Evolutionary conservation across 331 rosid species (phyloP).

Genomic region (Quercus tomentella): DNA sequence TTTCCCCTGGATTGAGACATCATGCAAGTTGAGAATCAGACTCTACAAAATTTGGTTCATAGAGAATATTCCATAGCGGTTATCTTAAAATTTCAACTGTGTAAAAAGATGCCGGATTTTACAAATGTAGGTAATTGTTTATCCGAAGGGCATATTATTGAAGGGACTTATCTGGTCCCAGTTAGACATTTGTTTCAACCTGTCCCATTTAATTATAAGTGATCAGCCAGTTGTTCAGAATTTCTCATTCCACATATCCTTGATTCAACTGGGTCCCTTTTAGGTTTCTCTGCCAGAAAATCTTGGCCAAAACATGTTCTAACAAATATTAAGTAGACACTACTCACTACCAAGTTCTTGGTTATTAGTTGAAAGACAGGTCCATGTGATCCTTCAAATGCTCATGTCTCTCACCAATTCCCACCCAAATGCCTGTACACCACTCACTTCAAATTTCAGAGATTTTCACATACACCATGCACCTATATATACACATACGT

Average conservation of each 20-base stretch:
- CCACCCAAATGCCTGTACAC: conserved; percentile 3
- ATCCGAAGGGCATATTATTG: neutral
- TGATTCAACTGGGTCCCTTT: neutral
- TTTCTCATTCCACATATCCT: neutral
- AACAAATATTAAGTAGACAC: conserved; percentile 2
- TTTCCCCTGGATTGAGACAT: too few species aligned
- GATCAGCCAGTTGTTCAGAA: too few species aligned
- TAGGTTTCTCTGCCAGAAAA: neutral
- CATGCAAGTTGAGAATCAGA: too few species aligned
- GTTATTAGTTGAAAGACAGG: neutral
- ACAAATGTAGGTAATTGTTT: too few species aligned
- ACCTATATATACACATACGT: conserved; percentile 4
- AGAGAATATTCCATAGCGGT: too few species aligned
- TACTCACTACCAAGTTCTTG: neutral
- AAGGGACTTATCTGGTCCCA: too few species aligned
- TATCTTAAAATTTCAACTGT: too few species aligned
- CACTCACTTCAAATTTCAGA: neutral
- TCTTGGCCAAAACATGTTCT: neutral
- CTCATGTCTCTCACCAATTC: conserved; percentile 4
- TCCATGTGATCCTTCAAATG: conserved; percentile 17
- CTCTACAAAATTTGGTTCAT: too few species aligned
- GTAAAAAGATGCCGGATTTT: too few species aligned
- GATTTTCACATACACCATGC: neutral
- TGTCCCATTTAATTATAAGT: neutral
- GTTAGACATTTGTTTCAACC: conserved; percentile 7